Base-by-base conservation (phyloP, 2,329 filamentous ascomycete species). In the Knufia petricola region DNA sequence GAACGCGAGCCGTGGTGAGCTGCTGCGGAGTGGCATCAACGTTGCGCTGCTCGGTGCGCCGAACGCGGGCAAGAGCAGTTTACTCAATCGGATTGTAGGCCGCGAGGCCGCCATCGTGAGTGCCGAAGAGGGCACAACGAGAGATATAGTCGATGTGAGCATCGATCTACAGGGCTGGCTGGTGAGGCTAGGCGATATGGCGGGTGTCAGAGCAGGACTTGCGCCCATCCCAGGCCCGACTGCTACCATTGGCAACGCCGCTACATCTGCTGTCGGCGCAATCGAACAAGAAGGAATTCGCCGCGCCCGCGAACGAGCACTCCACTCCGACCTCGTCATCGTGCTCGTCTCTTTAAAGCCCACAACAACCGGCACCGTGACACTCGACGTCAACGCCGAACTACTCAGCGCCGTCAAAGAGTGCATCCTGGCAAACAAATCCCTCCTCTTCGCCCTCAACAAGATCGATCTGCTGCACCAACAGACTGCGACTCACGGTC, bases 31-130 rank as follows among this genome's bases (percentile, higher is more conserved):
- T 58, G 92, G 92, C 1, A 94, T 98, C 56, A 80, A 79, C 49
- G 79, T 98, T 51, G 86, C 90, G 1, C 72, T 98, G 2, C 71
- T 98, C 0, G 92, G 92, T 0, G 87, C 89, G 4, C 92, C 92
- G 1, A 98, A 98, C 60, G 88, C 83, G 0, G 92, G 92, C 12
- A 98, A 98, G 65, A 95, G 89, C 64, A 95, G 88, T 12, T 67
- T 98, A 51, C 79, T 98, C 66, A 98, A 98, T 62, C 73, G 82
- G 19, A 77, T 98, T 44, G 87, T 95, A 2, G 90, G 92, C 0
- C 76, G 89, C 46, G 90, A 96, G 63, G 92, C 92, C 2, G 94
- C 89, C 2, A 98, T 98, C 59, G 92, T 98, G 6, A 95, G 88
- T 38, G 76, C 81, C 1, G 89, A 96, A 68, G 88, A 88, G 32